Percentiles rank a stretch among this genome's conserved stretches.
Evolutionary conservation across 73 alveolate species (phyloP).

Genomic region (Tetrahymena thermophila): DNA sequence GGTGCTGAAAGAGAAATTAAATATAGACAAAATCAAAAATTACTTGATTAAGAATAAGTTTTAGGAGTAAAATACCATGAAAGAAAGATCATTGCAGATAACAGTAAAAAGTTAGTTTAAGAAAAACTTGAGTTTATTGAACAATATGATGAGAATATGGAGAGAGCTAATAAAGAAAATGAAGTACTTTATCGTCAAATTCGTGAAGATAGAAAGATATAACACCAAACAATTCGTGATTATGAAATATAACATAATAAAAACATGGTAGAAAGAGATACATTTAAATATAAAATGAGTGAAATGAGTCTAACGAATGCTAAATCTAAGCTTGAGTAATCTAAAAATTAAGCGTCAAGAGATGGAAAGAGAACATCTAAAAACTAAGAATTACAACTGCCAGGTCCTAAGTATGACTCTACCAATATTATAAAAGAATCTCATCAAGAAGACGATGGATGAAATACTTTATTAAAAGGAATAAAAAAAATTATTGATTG

Average conservation of each 20-base stretch:
- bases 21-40: conserved; percentile 80
- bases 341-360: neutral
- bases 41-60: conserved; percentile 78
- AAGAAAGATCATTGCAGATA: conserved; percentile 58
- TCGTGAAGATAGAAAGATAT: conserved; percentile 71
- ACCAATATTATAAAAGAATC: neutral
- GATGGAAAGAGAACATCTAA: neutral
- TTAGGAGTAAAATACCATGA: conserved; percentile 85
- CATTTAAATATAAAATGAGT: conserved; percentile 30
- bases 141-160: conserved; percentile 66
- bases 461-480: neutral
- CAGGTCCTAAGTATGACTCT: neutral
- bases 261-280: conserved; percentile 49
- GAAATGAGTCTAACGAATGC: conserved; percentile 22
- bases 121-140: conserved; percentile 65
- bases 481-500: neutral
- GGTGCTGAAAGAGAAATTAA: conserved; percentile 96
- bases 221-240: conserved; percentile 74
- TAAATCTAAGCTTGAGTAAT: neutral
- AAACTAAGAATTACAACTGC: neutral
- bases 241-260: conserved; percentile 54
- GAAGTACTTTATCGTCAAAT: conserved; percentile 75
- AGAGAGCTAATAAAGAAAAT: conserved; percentile 70
- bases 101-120: conserved; percentile 69
- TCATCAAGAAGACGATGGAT: neutral